Evolutionary conservation across 2,329 filamentous ascomycete genomes (phyloP).

Genomic region (Penicillium sp.): DNA sequence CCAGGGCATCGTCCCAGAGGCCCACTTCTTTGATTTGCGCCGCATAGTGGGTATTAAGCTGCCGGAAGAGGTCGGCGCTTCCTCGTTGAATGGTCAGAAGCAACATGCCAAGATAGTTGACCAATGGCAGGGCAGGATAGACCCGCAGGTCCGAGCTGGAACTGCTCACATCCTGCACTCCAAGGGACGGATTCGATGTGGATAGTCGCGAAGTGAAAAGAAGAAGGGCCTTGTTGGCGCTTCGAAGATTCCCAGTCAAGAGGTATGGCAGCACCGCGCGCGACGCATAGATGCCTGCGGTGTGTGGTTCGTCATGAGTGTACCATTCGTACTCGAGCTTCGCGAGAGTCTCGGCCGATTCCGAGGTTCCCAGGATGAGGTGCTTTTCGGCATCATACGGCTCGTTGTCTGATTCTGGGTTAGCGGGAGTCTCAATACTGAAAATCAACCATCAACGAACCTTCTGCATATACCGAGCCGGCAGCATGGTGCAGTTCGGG

Average conservation of each 20-base stretch:
- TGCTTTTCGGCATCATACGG: conserved; percentile 91
- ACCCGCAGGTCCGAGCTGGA: conserved; percentile 67
- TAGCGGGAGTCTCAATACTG: conserved; percentile 10
- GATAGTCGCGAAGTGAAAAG: conserved; percentile 65
- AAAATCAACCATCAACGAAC: conserved; percentile 32
- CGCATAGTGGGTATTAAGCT: conserved; percentile 76
- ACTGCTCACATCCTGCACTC: conserved; percentile 73
- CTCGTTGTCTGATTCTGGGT: conserved; percentile 61
- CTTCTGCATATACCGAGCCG: conserved; percentile 79
- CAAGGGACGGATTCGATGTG: conserved; percentile 54
- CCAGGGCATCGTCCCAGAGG: conserved; percentile 74
- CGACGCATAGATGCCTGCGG: conserved; percentile 76
- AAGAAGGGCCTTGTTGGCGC: conserved; percentile 74
- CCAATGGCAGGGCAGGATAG: conserved; percentile 83
- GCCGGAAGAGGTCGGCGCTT: conserved; percentile 68
- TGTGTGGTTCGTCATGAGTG: conserved; percentile 77
- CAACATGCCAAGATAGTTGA: conserved; percentile 88
- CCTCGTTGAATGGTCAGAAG: conserved; percentile 78
- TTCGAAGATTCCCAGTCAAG: conserved; percentile 80
- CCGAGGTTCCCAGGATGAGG: conserved; percentile 78
- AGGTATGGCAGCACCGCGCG: conserved; percentile 88
- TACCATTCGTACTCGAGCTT: conserved; percentile 93
- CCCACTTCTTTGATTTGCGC: conserved; percentile 68
- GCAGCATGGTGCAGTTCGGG: conserved; percentile 90
- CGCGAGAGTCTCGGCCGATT: conserved; percentile 73